Percentiles rank a stretch among this genome's conserved stretches.
These are phyloP conservation scores for Coriolopsis trogii DNA, from an alignment of 1,284 basidiomycete species.

Conservation along the genomic window DNA sequence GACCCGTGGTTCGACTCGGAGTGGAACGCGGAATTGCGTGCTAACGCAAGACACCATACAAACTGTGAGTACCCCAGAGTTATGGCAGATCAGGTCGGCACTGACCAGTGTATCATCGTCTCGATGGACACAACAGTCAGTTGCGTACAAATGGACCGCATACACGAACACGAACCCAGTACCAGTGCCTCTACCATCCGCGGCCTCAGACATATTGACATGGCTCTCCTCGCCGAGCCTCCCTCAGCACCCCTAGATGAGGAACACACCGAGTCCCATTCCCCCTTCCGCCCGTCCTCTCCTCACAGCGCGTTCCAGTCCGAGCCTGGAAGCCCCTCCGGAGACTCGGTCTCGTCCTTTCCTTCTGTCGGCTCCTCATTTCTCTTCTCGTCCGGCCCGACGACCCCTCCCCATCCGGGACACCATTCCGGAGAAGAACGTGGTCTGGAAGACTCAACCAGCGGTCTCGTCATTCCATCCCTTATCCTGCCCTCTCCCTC, in stretches of 20 bases:
- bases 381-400: slow-evolving; percentile 73
- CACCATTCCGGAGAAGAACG: slow-evolving; percentile 43
- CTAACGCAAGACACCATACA: too few species aligned
- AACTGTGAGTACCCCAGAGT: too few species aligned
- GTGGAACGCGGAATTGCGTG: too few species aligned
- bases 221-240: slow-evolving; percentile 18
- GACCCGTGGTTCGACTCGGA: too few species aligned
- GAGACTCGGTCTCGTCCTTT: slow-evolving; percentile 66
- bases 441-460: slow-evolving; percentile 41
- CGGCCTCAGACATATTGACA: slow-evolving; percentile 34
- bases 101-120: background rate
- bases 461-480: slow-evolving; percentile 71
- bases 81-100: too few species aligned
- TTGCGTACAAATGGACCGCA: background rate
- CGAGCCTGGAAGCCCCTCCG: slow-evolving; percentile 55
- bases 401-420: slow-evolving; percentile 47
- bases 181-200: slow-evolving; percentile 46
- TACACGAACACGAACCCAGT: slow-evolving; percentile 29
- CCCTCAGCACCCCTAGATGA: slow-evolving; percentile 17
- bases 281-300: slow-evolving; percentile 47
- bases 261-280: slow-evolving; percentile 23
- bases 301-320: slow-evolving; percentile 57
- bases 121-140: background rate
- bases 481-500: slow-evolving; percentile 62
- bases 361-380: slow-evolving; percentile 76